A percentile compares a stretch with the other conserved stretches of the same genome.
phyloP scores from a whole-genome alignment of 306 rosid genomes.

The Purshia tridentata region DNA sequence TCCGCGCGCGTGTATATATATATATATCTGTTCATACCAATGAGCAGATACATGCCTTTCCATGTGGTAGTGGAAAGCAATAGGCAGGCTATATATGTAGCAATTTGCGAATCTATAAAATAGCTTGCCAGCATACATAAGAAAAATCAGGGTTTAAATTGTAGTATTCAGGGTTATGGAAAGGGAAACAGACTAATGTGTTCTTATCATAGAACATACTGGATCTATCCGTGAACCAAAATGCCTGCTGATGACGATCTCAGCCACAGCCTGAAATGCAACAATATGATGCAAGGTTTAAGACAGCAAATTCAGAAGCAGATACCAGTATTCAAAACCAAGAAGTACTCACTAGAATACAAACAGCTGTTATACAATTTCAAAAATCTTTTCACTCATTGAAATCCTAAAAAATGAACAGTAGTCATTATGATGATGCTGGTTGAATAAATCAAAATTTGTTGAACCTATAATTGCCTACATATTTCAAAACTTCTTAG shows the following conservation, averaged over 20 bases:
- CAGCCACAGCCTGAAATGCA: constrained; percentile 76
- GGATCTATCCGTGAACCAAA: constrained; percentile 56
- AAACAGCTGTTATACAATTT: background rate
- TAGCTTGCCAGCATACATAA: too few species aligned
- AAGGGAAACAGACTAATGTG: background rate
- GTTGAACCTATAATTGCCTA: background rate
- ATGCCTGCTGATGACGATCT: constrained; percentile 51
- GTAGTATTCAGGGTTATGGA: background rate
- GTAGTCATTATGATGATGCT: background rate
- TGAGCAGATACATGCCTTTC: too few species aligned
- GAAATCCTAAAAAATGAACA: background rate
- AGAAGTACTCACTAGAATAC: background rate
- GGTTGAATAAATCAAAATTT: background rate
- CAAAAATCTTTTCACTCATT: background rate
- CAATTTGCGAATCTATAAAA: too few species aligned
- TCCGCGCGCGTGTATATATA: too few species aligned
- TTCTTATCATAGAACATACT: constrained; percentile 41
- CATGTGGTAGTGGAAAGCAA: too few species aligned
- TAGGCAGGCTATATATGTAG: too few species aligned
- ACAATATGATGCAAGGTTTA: constrained; percentile 11
- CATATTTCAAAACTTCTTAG: background rate
- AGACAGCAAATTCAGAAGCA: constrained; percentile 3
- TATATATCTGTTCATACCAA: too few species aligned
- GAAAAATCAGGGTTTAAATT: too few species aligned
- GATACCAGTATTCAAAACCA: background rate